Conservation (phyloP, 1,284 basidiomycete species). For the Naganishia cerealis region DNA sequence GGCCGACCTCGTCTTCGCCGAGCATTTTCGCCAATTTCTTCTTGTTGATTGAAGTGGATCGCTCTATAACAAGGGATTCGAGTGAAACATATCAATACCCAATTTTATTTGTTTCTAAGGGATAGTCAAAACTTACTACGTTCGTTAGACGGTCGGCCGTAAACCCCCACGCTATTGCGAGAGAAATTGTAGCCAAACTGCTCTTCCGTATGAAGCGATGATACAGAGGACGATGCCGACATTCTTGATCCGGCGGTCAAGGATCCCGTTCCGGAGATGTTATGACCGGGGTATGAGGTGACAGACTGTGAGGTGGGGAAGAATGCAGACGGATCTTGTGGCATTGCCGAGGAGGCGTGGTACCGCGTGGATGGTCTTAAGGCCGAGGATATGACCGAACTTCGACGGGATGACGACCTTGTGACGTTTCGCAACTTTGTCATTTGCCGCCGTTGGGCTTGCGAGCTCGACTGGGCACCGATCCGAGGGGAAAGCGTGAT, state of each 20-base stretch:
- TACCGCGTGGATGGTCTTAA: conserved; percentile 2
- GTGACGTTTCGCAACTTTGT: neutral
- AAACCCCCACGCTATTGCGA: conserved; percentile 13
- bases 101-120: neutral
- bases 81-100: no score
- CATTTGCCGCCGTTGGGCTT: neutral
- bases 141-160: conserved; percentile 1
- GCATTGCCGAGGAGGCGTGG: neutral
- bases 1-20: conserved; percentile 63
- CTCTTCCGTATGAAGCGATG: conserved; percentile 41
- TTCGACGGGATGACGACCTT: conserved; percentile 7
- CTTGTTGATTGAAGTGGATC: conserved; percentile 32
- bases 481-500: conserved; percentile 11
- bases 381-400: neutral
- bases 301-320: neutral
- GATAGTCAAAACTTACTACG: neutral
- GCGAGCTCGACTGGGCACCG: conserved; percentile 7
- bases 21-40: conserved; percentile 72
- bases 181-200: conserved; percentile 20
- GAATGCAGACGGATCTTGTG: neutral
- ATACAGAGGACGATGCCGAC: conserved; percentile 44
- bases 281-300: conserved; percentile 1
- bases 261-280: conserved; percentile 7
- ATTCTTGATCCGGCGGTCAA: conserved; percentile 25
- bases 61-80: neutral